Conservation (phyloP, 1,284 basidiomycete species). For the Somion occarium region DNA sequence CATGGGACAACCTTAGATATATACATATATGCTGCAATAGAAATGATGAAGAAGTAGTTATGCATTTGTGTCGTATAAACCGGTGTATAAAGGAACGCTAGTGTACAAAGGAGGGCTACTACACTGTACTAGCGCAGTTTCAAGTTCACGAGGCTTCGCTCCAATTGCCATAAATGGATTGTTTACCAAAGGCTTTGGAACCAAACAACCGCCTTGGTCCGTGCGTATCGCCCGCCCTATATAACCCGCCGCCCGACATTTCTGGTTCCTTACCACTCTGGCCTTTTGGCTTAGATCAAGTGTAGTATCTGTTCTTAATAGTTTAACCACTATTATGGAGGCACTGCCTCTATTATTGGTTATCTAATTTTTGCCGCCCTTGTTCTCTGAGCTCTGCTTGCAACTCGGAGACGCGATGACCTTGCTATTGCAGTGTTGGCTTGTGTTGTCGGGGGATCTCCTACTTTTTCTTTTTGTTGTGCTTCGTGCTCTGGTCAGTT, state of each 20-base stretch:
- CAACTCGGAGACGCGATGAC: conserved; percentile 18
- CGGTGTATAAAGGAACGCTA: too few species aligned
- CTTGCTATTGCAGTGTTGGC: conserved; percentile 21
- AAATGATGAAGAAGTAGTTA: too few species aligned
- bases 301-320: conserved; percentile 93
- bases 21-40: too few species aligned
- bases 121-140: too few species aligned
- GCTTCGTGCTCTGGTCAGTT: conserved; percentile 7
- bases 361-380: conserved; percentile 23
- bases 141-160: too few species aligned
- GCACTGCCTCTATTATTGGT: conserved; percentile 26
- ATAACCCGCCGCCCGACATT: conserved; percentile 10
- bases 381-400: conserved; percentile 18
- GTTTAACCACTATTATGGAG: conserved; percentile 70
- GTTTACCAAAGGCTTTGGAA: conserved; percentile 5
- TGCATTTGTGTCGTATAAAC: too few species aligned
- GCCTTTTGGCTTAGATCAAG: conserved; percentile 96
- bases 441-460: conserved; percentile 21
- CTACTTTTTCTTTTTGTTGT: conserved; percentile 10
- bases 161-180: background rate
- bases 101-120: too few species aligned
- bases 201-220: conserved; percentile 17
- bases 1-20: too few species aligned
- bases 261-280: conserved; percentile 63
- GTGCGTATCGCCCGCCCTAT: conserved; percentile 15